phyloP scores from a whole-genome alignment of 2,329 filamentous ascomycete genomes.

The Geosmithia morbida region DNA sequence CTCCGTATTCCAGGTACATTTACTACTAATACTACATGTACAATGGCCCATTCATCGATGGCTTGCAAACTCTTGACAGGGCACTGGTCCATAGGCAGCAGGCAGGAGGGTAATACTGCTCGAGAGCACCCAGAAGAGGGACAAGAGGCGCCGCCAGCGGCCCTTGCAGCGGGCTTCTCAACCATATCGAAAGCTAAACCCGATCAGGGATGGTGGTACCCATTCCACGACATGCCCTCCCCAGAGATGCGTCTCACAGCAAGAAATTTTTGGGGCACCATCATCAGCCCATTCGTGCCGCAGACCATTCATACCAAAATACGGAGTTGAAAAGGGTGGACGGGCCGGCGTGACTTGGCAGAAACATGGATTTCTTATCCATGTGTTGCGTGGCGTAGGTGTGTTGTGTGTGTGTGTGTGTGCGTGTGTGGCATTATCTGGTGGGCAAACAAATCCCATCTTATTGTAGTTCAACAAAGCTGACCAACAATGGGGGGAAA shows the following conservation, averaged over 20 bases:
- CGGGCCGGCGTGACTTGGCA: background rate
- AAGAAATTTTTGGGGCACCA: slow-evolving; percentile 4
- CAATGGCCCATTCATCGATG: background rate
- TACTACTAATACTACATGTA: too few relatives aligned
- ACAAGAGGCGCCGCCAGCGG: background rate
- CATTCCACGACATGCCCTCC: slow-evolving; percentile 1
- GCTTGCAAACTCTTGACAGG: background rate
- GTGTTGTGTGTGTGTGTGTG: background rate
- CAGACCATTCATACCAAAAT: background rate
- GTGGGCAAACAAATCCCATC: background rate
- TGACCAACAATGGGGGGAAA: background rate
- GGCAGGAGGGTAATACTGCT: too few relatives aligned
- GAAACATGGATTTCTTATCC: background rate
- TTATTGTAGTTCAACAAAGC: background rate
- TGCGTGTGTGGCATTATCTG: background rate
- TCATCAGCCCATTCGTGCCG: slow-evolving; percentile 1
- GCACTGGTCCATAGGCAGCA: background rate
- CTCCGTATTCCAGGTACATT: too few relatives aligned
- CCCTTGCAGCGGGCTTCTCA: slow-evolving; percentile 1
- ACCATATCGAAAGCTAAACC: slow-evolving; percentile 3
- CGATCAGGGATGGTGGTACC: background rate
- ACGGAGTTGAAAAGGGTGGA: background rate
- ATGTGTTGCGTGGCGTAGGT: background rate
- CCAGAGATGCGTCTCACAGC: slow-evolving; percentile 1
- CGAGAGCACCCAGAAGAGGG: too few relatives aligned